Conservation (phyloP, 2,329 filamentous ascomycete genomes). For the Hymenoscyphus albidus region DNA sequence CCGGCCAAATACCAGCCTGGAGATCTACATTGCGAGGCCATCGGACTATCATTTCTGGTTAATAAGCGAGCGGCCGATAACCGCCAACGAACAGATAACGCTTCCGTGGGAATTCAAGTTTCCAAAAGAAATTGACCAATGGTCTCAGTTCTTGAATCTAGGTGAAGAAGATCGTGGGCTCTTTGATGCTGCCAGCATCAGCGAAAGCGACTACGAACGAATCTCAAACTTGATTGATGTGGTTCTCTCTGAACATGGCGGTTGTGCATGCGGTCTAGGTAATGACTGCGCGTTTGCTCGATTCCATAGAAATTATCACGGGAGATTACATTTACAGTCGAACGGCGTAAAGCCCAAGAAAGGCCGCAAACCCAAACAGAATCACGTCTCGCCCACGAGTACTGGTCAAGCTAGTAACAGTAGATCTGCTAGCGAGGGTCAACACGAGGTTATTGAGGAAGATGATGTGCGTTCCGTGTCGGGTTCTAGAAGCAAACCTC, state of each 20-base stretch:
- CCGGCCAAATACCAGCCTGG: conserved; percentile 80
- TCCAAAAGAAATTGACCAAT: conserved; percentile 51
- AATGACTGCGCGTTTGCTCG: conserved; percentile 60
- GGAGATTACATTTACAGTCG: conserved; percentile 46
- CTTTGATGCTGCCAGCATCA: conserved; percentile 34
- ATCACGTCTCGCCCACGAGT: conserved; percentile 57
- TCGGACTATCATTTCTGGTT: conserved; percentile 91
- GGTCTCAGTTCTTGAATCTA: conserved; percentile 57
- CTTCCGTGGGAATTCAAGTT: conserved; percentile 65
- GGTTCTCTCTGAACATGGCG: conserved; percentile 73
- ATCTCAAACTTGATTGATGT: conserved; percentile 63
- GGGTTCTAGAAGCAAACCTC: conserved; percentile 58
- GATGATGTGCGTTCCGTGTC: conserved; percentile 49
- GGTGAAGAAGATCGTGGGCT: conserved; percentile 51
- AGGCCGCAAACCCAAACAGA: conserved; percentile 47
- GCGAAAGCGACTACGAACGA: conserved; percentile 55
- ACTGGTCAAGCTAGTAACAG: conserved; percentile 60
- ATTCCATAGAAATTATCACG: conserved; percentile 56
- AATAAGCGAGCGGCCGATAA: conserved; percentile 74
- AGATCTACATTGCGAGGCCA: conserved; percentile 72
- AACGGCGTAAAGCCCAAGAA: conserved; percentile 35
- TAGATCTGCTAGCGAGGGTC: conserved; percentile 60
- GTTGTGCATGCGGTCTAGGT: conserved; percentile 69
- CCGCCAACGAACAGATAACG: conserved; percentile 59
- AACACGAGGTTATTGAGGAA: conserved; percentile 51